Evolutionary conservation across 345 rosid species (phyloP).

Genomic region (Acer yangbiense): DNA sequence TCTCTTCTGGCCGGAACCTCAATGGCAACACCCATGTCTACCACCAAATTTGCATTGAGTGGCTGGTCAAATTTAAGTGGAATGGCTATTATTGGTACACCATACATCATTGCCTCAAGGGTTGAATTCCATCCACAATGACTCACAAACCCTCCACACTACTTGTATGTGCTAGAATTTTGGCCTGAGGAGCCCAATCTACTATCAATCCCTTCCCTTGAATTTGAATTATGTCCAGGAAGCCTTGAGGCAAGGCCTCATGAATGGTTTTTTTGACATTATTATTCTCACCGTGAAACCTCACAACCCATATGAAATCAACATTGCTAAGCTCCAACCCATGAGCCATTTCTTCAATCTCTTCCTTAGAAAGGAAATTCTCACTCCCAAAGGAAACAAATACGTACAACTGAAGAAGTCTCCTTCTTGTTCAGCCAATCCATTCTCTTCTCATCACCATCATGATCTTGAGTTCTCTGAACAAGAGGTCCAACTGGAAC

Average conservation of each 20-base stretch:
- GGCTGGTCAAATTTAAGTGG: background rate
- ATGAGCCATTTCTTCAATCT: background rate
- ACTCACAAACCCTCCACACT: background rate
- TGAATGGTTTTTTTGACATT: background rate
- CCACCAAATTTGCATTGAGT: background rate
- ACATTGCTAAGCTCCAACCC: background rate
- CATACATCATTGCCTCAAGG: background rate
- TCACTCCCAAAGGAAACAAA: background rate
- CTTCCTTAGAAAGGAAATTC: background rate
- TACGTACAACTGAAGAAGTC: background rate
- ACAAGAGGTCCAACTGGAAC: background rate
- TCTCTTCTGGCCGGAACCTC: background rate
- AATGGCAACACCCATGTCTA: background rate
- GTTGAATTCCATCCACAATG: background rate
- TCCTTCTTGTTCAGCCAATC: background rate
- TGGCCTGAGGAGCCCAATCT: background rate
- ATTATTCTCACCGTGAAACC: background rate
- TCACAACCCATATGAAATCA: background rate
- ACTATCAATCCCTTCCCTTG: background rate
- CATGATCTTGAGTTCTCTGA: background rate
- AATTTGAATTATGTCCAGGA: background rate
- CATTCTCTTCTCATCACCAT: background rate
- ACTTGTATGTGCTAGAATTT: background rate
- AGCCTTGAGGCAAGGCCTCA: background rate
- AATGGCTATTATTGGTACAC: background rate